A percentile compares a stretch with the other conserved stretches of the same genome.
Conservation (phyloP, 768 basidiomycete genomes). For the Fibroporia radiculosa region DNA sequence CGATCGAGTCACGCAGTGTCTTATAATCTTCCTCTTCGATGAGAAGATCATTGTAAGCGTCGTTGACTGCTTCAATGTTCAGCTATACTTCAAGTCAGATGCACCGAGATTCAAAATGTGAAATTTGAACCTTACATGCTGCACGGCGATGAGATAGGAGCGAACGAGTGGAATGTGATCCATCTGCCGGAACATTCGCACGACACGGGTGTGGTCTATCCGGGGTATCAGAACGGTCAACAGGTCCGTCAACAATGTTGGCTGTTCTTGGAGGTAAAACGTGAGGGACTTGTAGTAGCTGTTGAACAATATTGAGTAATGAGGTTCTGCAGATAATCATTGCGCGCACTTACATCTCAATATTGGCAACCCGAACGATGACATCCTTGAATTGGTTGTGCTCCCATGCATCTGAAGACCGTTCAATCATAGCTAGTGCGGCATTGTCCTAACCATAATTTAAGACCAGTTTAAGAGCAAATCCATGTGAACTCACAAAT, state of each 20-base stretch:
- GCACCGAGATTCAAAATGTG: neutral
- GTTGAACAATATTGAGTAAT: constrained; percentile 6
- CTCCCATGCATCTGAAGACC: constrained; percentile 97
- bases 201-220: constrained; percentile 92
- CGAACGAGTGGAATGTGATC: constrained; percentile 96
- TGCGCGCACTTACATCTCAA: constrained; percentile 76
- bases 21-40: constrained; percentile 99
- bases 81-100: constrained; percentile 38
- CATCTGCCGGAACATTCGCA: constrained; percentile 90
- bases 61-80: constrained; percentile 95
- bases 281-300: constrained; percentile 94
- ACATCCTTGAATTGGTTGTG: constrained; percentile 99
- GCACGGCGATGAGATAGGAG: constrained; percentile 94
- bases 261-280: constrained; percentile 93
- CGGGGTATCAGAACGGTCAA: constrained; percentile 88
- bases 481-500: constrained; percentile 45
- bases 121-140: constrained; percentile 72
- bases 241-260: constrained; percentile 87
- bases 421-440: constrained; percentile 97
- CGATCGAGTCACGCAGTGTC: constrained; percentile 93
- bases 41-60: constrained; percentile 95
- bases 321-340: neutral
- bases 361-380: constrained; percentile 91
- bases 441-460: constrained; percentile 71
- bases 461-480: neutral